These are phyloP conservation scores for Crithidia mellificae DNA, from an alignment of 208 protist genomes.

Conservation along the genomic window DNA sequence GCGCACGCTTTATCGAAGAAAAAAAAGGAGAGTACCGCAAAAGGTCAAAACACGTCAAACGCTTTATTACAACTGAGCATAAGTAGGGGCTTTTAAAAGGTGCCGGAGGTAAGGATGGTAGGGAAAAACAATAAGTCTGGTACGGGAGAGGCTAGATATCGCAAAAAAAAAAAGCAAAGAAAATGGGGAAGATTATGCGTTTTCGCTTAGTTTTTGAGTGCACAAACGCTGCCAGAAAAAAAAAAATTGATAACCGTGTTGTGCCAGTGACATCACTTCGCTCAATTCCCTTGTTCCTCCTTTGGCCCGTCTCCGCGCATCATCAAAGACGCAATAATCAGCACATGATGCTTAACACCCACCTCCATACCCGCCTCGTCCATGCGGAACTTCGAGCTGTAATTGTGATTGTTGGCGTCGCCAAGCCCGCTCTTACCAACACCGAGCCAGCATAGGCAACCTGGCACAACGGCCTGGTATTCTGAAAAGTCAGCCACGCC, in stretches of 20 bases:
- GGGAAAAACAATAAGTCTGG: background rate
- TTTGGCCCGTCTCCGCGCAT: conserved; percentile 40
- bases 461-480: conserved; percentile 69
- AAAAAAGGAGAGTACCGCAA: background rate
- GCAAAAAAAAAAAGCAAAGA: background rate
- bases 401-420: conserved; percentile 63
- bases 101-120: background rate
- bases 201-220: no score
- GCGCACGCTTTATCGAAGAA: no score
- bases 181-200: no score
- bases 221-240: no score
- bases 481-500: conserved; percentile 78
- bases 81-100: background rate
- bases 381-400: conserved; percentile 68
- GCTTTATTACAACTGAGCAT: no score
- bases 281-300: conserved; percentile 9
- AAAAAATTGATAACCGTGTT: no score
- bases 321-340: conserved; percentile 62
- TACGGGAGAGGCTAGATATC: background rate
- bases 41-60: background rate
- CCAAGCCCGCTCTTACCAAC: conserved; percentile 35
- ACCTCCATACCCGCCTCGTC: conserved; percentile 68
- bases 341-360: conserved; percentile 69
- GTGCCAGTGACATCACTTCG: background rate
- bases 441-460: conserved; percentile 77